Evolutionary conservation across 805 yeast species (phyloP).

Genomic region (Metschnikowia peoriensis): DNA sequence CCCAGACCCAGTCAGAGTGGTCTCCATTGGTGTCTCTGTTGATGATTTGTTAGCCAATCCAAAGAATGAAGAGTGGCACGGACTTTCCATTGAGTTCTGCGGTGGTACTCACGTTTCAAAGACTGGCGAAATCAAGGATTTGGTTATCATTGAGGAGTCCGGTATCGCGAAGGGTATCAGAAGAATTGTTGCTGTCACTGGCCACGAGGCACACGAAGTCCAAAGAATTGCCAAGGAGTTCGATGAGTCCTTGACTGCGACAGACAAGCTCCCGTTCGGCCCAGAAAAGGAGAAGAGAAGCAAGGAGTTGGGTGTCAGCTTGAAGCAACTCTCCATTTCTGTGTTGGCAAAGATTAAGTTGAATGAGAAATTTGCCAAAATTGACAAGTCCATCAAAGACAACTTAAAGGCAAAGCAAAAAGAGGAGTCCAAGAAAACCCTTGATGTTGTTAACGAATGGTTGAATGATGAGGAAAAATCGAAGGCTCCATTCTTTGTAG

Average conservation of each 20-base stretch:
- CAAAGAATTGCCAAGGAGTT: slow-evolving; percentile 81
- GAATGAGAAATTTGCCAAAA: slow-evolving; percentile 67
- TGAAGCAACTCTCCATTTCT: slow-evolving; percentile 80
- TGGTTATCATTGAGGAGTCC: slow-evolving; percentile 87
- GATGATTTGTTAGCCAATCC: slow-evolving; percentile 77
- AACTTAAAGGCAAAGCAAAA: slow-evolving; percentile 85
- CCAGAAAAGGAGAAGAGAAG: slow-evolving; percentile 75
- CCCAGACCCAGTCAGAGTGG: slow-evolving; percentile 98
- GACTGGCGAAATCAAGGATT: slow-evolving; percentile 90
- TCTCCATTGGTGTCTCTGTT: slow-evolving; percentile 89
- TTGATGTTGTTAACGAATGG: slow-evolving; percentile 72
- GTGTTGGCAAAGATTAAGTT: slow-evolving; percentile 76
- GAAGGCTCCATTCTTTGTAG: slow-evolving; percentile 56
- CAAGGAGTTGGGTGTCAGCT: slow-evolving; percentile 79
- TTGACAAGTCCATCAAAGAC: slow-evolving; percentile 86
- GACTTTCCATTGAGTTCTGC: slow-evolving; percentile 89
- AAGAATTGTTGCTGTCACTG: slow-evolving; percentile 96
- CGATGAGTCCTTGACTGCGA: slow-evolving; percentile 54
- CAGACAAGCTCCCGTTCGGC: slow-evolving; percentile 66
- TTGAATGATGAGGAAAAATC: slow-evolving; percentile 51
- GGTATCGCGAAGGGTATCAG: slow-evolving; percentile 99
- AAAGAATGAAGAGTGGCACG: slow-evolving; percentile 68
- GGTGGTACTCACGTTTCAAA: slow-evolving; percentile 97
- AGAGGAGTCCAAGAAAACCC: slow-evolving; percentile 77
- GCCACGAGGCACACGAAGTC: slow-evolving; percentile 84